Evolutionary conservation across 495 filamentous ascomycete species (phyloP).

Genomic region (Sordaria brevicollis): DNA sequence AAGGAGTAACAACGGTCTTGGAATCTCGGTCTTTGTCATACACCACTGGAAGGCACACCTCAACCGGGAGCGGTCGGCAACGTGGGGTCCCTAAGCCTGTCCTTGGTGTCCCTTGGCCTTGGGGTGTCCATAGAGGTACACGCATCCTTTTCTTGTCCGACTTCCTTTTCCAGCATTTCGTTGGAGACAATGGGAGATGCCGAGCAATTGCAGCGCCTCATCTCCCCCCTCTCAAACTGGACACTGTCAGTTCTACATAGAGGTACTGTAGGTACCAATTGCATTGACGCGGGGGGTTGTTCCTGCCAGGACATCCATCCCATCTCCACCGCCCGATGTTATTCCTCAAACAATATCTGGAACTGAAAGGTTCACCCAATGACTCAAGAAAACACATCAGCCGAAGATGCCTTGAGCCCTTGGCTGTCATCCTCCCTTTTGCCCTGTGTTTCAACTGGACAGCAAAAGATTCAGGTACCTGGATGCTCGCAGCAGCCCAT

Average conservation of each 20-base stretch:
- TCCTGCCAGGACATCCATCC: not conserved
- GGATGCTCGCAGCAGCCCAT: not conserved
- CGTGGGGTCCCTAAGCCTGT: not conserved
- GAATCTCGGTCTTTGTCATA: not conserved
- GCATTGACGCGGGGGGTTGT: not conserved
- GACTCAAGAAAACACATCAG: not conserved
- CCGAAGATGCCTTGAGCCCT: not conserved
- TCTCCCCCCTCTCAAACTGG: not conserved
- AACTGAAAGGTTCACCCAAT: not conserved
- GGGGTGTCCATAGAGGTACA: no score
- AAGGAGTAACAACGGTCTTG: not conserved
- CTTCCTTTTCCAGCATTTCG: not conserved
- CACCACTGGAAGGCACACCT: not conserved
- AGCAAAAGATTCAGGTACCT: not conserved
- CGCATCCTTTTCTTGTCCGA: not conserved
- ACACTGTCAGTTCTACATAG: no score
- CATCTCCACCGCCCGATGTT: not conserved
- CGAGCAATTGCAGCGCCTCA: not conserved
- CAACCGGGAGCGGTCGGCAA: not conserved
- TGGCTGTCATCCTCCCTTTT: not conserved
- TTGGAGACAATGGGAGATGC: not conserved
- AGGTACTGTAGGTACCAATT: no score
- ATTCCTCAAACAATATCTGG: not conserved
- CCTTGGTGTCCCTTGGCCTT: no score
- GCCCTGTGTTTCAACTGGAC: not conserved